A percentile compares a stretch with the other conserved stretches of the same genome.
Evolutionary conservation across 1,139 yeast species (phyloP).

Genomic region (Pichia sp.): DNA sequence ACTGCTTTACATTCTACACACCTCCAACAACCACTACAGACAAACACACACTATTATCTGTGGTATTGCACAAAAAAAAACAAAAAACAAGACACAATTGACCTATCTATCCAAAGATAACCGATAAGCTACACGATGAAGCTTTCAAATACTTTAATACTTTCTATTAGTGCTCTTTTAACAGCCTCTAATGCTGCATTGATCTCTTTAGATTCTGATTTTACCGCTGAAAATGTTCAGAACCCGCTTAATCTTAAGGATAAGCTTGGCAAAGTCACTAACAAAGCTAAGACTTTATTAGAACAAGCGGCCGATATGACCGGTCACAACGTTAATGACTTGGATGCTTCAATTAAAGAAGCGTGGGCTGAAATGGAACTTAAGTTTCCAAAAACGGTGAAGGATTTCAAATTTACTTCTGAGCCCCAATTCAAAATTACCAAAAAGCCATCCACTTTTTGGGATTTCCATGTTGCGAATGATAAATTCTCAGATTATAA

Average conservation of each 20-base stretch:
- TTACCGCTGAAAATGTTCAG: constrained; percentile 5
- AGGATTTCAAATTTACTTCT: constrained; percentile 43
- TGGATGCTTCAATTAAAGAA: constrained; percentile 18
- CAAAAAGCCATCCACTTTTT: constrained; percentile 34
- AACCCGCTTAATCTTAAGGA: constrained; percentile 12
- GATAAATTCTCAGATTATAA: constrained; percentile 24
- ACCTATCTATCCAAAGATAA: neutral
- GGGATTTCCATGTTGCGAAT: constrained; percentile 48
- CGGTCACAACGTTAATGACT: constrained; percentile 15
- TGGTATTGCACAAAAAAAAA: neutral
- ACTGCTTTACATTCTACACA: too few relatives aligned
- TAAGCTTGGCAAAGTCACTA: neutral
- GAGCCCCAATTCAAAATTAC: constrained; percentile 41
- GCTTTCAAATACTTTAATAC: constrained; percentile 10
- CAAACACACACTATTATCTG: too few relatives aligned
- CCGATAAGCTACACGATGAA: constrained; percentile 8
- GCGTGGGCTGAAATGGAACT: constrained; percentile 29
- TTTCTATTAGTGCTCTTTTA: constrained; percentile 10
- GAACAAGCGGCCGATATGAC: constrained; percentile 17
- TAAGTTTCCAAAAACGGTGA: constrained; percentile 47
- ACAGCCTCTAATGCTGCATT: constrained; percentile 10
- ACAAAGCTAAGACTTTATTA: constrained; percentile 17
- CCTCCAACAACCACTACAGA: too few relatives aligned
- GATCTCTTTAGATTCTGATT: neutral
- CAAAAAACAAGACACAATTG: neutral